phyloP scores from a whole-genome alignment of 441 rosid genomes.

The Hura crepitans region DNA sequence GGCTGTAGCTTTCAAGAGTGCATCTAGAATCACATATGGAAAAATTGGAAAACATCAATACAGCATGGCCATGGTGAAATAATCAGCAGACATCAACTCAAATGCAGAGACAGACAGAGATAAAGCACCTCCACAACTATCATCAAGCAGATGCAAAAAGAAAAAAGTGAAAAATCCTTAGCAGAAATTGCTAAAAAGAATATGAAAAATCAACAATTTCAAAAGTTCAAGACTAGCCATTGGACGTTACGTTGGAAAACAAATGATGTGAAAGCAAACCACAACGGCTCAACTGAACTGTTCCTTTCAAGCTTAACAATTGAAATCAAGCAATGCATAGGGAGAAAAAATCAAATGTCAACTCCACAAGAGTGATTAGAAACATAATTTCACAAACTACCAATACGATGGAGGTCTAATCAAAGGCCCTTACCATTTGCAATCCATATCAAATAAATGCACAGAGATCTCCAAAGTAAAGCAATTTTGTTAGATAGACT shows the following conservation, averaged over 20 bases:
- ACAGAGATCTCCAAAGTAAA: neutral
- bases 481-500: neutral
- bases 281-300: neutral
- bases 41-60: neutral
- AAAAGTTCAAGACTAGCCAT: no score
- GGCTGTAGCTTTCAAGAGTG: neutral
- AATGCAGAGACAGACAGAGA: neutral
- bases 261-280: neutral
- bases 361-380: neutral
- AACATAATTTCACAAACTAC: neutral
- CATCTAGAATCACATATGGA: neutral
- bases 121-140: neutral
- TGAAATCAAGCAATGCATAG: neutral
- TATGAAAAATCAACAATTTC: neutral
- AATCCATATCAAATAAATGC: slow-evolving; percentile 7
- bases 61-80: neutral
- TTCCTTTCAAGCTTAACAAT: neutral
- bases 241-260: no score
- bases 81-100: neutral
- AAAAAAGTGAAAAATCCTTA: neutral
- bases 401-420: neutral
- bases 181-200: neutral
- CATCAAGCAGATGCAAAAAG: neutral
- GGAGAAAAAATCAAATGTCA: neutral
- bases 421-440: neutral